These are phyloP conservation scores for Rhizophagus sp. DNA, from an alignment of 192 early-diverging fungal species.

Conservation along the genomic window DNA sequence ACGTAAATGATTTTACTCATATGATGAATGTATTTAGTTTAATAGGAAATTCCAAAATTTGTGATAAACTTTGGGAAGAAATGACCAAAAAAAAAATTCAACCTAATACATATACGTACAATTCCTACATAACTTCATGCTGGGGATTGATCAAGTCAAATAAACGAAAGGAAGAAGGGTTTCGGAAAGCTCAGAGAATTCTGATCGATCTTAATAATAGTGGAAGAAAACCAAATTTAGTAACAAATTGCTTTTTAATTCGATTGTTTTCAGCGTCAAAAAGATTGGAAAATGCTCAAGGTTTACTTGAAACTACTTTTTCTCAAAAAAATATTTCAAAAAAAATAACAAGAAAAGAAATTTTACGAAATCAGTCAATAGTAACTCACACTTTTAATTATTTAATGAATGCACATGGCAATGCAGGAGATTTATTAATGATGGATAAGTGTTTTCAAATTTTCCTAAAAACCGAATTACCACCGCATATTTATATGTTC, in stretches of 20 bases:
- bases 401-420: constrained; percentile 2
- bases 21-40: constrained; percentile 14
- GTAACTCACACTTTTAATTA: background rate
- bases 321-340: background rate
- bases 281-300: background rate
- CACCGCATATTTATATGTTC: constrained; percentile 3
- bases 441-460: constrained; percentile 12
- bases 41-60: background rate
- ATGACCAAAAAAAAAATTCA: background rate
- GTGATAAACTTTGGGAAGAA: constrained; percentile 12
- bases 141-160: background rate
- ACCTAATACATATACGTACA: constrained; percentile 5
- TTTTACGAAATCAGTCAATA: background rate
- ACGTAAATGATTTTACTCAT: constrained; percentile 16
- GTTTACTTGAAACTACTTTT: background rate
- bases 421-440: background rate
- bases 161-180: background rate
- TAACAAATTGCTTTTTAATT: background rate
- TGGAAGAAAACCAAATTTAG: background rate
- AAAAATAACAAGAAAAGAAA: background rate
- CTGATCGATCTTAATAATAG: background rate
- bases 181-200: background rate
- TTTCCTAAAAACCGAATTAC: background rate
- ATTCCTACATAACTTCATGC: constrained; percentile 23
- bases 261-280: background rate